Evolutionary conservation across 805 yeast species (phyloP).

Genomic region (Wickerhamiella musiphila): DNA sequence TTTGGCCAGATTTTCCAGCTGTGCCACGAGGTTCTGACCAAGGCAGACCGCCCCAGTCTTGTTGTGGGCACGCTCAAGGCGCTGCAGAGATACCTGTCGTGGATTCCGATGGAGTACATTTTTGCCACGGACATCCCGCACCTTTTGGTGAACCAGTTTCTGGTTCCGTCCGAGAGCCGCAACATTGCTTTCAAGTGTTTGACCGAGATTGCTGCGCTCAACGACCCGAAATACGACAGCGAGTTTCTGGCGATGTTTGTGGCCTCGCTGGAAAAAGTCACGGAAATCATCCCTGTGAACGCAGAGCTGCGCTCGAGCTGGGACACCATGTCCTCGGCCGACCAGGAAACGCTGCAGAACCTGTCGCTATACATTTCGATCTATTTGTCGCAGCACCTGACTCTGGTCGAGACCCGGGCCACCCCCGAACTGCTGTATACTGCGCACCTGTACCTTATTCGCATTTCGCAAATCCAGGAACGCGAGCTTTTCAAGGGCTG

Average conservation of each 20-base stretch:
- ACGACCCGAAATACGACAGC: conserved; percentile 32
- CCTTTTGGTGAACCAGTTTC: conserved; percentile 55
- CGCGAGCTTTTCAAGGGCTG: conserved; percentile 91
- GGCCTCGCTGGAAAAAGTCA: conserved; percentile 52
- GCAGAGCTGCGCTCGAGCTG: conserved; percentile 60
- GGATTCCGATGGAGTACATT: conserved; percentile 85
- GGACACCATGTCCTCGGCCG: conserved; percentile 55
- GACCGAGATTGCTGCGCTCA: conserved; percentile 70
- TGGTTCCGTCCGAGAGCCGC: conserved; percentile 64
- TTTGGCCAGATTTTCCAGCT: conserved; percentile 85
- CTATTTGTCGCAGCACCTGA: conserved; percentile 65
- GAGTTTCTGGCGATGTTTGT: conserved; percentile 57
- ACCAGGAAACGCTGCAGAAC: conserved; percentile 90
- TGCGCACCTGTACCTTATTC: conserved; percentile 67
- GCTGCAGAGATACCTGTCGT: conserved; percentile 67
- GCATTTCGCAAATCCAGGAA: conserved; percentile 80
- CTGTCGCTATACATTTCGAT: conserved; percentile 84
- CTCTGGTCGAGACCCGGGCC: conserved; percentile 29
- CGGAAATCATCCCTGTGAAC: conserved; percentile 48
- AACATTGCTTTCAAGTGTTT: conserved; percentile 77
- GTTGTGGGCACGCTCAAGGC: conserved; percentile 73
- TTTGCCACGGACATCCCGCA: conserved; percentile 73
- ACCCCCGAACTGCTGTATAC: conserved; percentile 43
- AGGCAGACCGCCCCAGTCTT: conserved; percentile 68
- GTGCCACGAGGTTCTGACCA: conserved; percentile 85